A percentile compares a stretch with the other conserved stretches of the same genome.
Conservation (phyloP, 371 early-diverging fungal species). For the Syncephalis fuscata region DNA sequence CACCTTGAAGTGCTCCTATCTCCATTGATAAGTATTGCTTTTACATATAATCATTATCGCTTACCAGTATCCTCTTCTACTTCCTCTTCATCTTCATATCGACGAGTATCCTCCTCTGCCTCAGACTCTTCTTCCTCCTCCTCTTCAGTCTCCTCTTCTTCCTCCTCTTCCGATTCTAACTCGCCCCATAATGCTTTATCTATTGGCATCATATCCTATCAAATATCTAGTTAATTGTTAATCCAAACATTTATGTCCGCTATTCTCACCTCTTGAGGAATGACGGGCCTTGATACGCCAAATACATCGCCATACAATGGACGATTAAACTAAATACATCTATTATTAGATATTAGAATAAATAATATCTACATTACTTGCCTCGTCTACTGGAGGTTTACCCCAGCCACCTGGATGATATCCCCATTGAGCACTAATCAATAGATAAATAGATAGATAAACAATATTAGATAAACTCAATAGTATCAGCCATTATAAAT, state of each 20-base stretch:
- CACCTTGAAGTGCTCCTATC: conserved; percentile 35
- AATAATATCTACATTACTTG: conserved; percentile 6
- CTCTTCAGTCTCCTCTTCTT: conserved; percentile 35
- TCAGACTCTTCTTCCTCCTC: conserved; percentile 47
- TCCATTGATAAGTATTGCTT: conserved; percentile 13
- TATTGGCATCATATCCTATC: conserved; percentile 37
- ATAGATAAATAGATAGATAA: background rate
- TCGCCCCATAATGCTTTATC: conserved; percentile 72
- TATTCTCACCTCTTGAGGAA: background rate
- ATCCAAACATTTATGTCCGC: no score
- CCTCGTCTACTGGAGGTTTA: conserved; percentile 91
- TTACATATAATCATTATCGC: no score
- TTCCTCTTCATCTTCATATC: conserved; percentile 10
- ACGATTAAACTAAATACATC: conserved; percentile 38
- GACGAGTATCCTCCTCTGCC: conserved; percentile 34
- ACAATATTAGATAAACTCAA: conserved; percentile 2
- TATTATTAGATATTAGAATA: background rate
- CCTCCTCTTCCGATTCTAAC: conserved; percentile 26
- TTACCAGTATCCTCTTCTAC: conserved; percentile 31
- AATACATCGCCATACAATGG: conserved; percentile 96
- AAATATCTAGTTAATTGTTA: background rate
- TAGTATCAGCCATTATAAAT: background rate
- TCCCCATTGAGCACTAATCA: conserved; percentile 80
- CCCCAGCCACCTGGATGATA: conserved; percentile 98
- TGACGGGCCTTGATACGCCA: conserved; percentile 29